Conservation (phyloP, 805 yeast species). For the Candida multigemmis region DNA sequence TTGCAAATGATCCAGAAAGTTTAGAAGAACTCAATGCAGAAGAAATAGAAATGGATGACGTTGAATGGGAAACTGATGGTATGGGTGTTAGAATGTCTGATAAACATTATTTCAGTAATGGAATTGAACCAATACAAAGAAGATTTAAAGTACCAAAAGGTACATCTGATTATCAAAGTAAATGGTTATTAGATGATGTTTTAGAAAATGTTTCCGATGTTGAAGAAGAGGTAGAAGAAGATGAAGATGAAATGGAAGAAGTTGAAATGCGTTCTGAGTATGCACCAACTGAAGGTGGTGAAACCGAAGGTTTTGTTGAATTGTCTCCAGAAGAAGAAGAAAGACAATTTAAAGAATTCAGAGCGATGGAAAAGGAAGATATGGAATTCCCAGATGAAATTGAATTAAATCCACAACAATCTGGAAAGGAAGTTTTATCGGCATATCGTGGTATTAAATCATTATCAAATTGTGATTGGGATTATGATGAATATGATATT, state of each 20-base stretch:
- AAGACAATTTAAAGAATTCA: constrained; percentile 60
- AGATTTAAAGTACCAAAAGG: constrained; percentile 53
- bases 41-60: constrained; percentile 36
- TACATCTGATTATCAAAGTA: constrained; percentile 67
- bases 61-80: constrained; percentile 6
- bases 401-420: constrained; percentile 68
- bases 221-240: constrained; percentile 35
- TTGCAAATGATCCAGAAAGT: constrained; percentile 40
- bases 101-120: constrained; percentile 36
- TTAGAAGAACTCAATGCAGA: constrained; percentile 54
- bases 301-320: constrained; percentile 58
- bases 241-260: constrained; percentile 31
- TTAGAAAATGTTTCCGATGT: constrained; percentile 32
- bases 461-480: constrained; percentile 77
- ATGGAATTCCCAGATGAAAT: constrained; percentile 93
- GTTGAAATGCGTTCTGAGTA: constrained; percentile 17
- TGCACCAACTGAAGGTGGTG: constrained; percentile 39
- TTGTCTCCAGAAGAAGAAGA: constrained; percentile 76
- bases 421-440: constrained; percentile 65
- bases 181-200: constrained; percentile 61
- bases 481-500: constrained; percentile 71
- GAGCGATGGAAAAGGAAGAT: constrained; percentile 70
- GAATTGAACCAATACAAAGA: constrained; percentile 4
- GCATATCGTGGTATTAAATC: constrained; percentile 86
- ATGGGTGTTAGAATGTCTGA: constrained; percentile 52